These are phyloP conservation scores for Kurtzmaniella natalensis DNA, from an alignment of 1,139 yeast species.

Conservation along the genomic window DNA sequence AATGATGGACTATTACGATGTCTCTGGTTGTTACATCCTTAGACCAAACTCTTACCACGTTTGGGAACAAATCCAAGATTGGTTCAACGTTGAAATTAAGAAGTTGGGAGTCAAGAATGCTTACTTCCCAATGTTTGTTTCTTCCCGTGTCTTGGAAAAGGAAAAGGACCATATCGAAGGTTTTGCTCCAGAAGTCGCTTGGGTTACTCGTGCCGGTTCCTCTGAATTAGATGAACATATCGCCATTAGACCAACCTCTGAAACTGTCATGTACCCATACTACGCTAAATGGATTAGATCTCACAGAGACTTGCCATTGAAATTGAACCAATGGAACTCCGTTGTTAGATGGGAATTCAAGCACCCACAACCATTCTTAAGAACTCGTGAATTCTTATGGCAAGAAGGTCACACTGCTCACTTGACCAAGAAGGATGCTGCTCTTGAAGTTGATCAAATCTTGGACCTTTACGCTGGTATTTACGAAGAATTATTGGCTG, in stretches of 20 bases:
- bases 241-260: conserved; percentile 99
- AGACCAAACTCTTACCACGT: conserved; percentile 93
- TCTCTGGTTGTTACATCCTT: conserved; percentile 96
- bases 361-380: conserved; percentile 98
- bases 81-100: conserved; percentile 79
- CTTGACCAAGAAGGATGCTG: conserved; percentile 75
- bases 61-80: conserved; percentile 92
- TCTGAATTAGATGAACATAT: conserved; percentile 96
- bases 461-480: conserved; percentile 81
- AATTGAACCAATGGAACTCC: conserved; percentile 98
- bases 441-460: conserved; percentile 78
- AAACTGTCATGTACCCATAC: conserved; percentile 99
- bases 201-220: conserved; percentile 96
- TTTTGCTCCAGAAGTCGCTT: conserved; percentile 99
- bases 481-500: conserved; percentile 90
- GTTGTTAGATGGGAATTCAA: conserved; percentile 99
- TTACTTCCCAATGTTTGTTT: conserved; percentile 98
- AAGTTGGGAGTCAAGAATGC: conserved; percentile 89
- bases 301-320: conserved; percentile 94
- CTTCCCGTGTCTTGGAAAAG: conserved; percentile 85
- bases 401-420: conserved; percentile 99
- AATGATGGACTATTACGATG: conserved; percentile 97
- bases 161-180: conserved; percentile 99
- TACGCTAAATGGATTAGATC: conserved; percentile 99
- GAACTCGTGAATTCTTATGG: conserved; percentile 99